Percentiles rank a stretch among this genome's conserved stretches.
Evolutionary conservation across 116 monocot species (phyloP).

Genomic region (Papilionanthe hybrid): DNA sequence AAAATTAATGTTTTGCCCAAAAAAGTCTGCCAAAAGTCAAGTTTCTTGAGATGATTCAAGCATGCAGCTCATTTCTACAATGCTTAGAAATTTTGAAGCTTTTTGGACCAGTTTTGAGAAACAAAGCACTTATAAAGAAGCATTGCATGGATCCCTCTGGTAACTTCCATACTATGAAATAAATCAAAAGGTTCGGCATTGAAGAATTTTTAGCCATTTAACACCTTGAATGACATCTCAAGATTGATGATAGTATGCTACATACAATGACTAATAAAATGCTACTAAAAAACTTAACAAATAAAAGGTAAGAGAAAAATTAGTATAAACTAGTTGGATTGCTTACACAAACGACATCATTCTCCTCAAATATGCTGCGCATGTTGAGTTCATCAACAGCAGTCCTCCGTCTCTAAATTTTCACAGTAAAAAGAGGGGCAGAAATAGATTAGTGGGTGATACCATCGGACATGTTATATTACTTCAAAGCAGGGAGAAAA

Average conservation of each 20-base stretch:
- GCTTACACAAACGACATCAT: slow-evolving; percentile 98
- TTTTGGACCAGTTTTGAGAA: not conserved
- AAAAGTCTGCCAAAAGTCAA: too few relatives aligned
- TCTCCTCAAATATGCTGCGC: slow-evolving; percentile 96
- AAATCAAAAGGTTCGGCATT: not conserved
- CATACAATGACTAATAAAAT: not conserved
- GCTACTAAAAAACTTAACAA: not conserved
- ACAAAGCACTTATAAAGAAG: not conserved
- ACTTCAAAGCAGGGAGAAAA: not conserved
- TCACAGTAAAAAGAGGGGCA: not conserved
- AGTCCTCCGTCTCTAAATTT: slow-evolving; percentile 79
- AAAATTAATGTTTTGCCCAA: too few relatives aligned
- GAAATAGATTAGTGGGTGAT: not conserved
- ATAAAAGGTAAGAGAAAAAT: not conserved
- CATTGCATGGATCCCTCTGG: not conserved
- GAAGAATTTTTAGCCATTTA: not conserved
- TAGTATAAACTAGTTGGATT: not conserved
- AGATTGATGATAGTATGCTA: not conserved
- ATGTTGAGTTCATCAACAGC: slow-evolving; percentile 98
- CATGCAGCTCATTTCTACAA: too few relatives aligned
- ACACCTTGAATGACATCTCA: not conserved
- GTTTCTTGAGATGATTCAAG: too few relatives aligned
- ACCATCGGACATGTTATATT: not conserved
- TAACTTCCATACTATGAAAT: not conserved
- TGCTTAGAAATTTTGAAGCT: too few relatives aligned